Evolutionary conservation across 805 yeast genomes (phyloP).

Genomic region (Suhomyces sp.): DNA sequence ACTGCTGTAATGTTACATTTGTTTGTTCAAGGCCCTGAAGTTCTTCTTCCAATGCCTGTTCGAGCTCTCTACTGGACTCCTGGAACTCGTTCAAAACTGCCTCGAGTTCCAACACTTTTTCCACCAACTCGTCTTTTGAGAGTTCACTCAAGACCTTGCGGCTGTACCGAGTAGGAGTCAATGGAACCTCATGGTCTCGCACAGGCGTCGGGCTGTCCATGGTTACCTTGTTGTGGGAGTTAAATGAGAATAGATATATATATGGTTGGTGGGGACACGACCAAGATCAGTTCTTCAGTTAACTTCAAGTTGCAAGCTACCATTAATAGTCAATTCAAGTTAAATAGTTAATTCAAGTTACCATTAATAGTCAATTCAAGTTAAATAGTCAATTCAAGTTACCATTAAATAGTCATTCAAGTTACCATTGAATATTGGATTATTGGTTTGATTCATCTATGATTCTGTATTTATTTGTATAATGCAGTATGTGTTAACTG

Average conservation of each 20-base stretch:
- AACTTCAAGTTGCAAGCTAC: no score
- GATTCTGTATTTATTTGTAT: no score
- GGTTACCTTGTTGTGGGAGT: background rate
- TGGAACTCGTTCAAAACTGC: slow-evolving; percentile 40
- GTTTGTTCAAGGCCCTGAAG: slow-evolving; percentile 30
- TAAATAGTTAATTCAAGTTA: no score
- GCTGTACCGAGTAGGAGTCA: slow-evolving; percentile 11
- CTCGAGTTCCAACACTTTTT: slow-evolving; percentile 35
- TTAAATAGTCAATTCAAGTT: no score
- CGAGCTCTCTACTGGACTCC: slow-evolving; percentile 43
- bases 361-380: no score
- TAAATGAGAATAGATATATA: background rate
- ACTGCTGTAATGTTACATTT: slow-evolving; percentile 16
- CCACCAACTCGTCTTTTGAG: slow-evolving; percentile 20
- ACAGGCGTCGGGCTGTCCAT: slow-evolving; percentile 14
- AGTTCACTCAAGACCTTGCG: slow-evolving; percentile 7
- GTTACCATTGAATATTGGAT: no score
- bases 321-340: no score
- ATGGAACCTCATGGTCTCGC: slow-evolving; percentile 5
- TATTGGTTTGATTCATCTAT: no score
- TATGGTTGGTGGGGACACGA: background rate
- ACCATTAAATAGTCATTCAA: no score
- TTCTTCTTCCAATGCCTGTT: slow-evolving; percentile 44
- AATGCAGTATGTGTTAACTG: no score
- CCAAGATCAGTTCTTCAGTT: no score